A percentile compares a stretch with the other conserved stretches of the same genome.
Conservation (phyloP, 2,329 filamentous ascomycete species). For the Beauveria bassiana region DNA sequence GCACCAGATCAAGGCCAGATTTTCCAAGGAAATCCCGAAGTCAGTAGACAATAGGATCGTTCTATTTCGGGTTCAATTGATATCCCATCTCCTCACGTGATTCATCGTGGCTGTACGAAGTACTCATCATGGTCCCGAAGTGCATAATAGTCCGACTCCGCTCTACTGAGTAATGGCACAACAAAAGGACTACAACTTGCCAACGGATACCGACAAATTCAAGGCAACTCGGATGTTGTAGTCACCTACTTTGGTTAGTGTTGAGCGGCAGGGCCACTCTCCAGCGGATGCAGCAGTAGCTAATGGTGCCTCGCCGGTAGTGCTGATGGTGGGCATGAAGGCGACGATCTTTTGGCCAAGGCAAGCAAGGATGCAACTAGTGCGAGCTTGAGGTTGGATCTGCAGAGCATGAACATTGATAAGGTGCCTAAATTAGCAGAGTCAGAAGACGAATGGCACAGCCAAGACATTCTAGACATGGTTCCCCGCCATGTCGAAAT, state of each 20-base stretch:
- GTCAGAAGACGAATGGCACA: neutral
- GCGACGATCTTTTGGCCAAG: conserved; percentile 1
- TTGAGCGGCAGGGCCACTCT: neutral
- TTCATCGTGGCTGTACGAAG: neutral
- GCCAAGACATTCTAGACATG: neutral
- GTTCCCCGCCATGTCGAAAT: conserved; percentile 1
- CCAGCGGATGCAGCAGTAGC: neutral
- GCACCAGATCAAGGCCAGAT: neutral
- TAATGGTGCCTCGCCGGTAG: neutral
- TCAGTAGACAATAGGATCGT: neutral
- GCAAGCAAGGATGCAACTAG: neutral
- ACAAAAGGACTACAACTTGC: too few species aligned
- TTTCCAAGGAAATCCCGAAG: neutral
- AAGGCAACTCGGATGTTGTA: neutral
- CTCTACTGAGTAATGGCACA: too few species aligned
- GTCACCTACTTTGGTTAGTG: neutral
- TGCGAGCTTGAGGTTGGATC: neutral
- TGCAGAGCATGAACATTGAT: neutral
- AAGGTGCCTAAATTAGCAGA: neutral
- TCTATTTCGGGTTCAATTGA: neutral
- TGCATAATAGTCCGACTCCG: too few species aligned
- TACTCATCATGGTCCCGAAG: neutral
- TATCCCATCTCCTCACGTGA: neutral
- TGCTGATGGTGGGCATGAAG: neutral
- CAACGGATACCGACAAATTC: too few species aligned